Evolutionary conservation across 1,284 basidiomycete species (phyloP).

Genomic region (Ustilago xerochloae): DNA sequence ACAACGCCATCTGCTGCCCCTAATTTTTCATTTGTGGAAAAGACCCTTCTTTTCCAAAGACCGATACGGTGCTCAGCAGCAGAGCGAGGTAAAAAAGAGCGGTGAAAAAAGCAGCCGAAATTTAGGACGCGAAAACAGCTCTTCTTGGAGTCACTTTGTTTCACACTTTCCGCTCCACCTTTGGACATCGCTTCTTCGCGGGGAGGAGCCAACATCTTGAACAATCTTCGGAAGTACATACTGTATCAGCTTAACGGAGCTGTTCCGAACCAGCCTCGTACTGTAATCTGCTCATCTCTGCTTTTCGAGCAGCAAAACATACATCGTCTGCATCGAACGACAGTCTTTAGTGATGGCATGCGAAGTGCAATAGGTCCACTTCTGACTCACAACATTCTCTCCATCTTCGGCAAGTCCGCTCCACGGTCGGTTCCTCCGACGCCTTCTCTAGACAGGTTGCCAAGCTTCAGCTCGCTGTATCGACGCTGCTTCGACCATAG

Average conservation of each 20-base stretch:
- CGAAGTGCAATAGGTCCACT: not conserved
- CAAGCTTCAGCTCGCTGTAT: not conserved
- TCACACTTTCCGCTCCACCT: not conserved
- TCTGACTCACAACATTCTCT: not conserved
- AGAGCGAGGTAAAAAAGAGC: not conserved
- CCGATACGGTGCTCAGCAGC: not conserved
- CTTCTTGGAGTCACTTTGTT: slow-evolving; percentile 1
- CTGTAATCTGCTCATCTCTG: not conserved
- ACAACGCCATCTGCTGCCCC: slow-evolving; percentile 1
- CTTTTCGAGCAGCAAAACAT: not conserved
- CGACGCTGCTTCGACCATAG: not conserved
- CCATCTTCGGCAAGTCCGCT: slow-evolving; percentile 1
- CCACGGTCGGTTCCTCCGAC: slow-evolving; percentile 9
- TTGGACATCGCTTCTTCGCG: not conserved
- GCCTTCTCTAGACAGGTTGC: not conserved
- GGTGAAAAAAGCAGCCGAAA: not conserved
- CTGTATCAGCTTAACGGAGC: not conserved
- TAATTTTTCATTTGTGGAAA: not conserved
- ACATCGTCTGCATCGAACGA: too few relatives aligned
- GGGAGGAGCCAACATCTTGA: not conserved
- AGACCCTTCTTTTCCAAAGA: slow-evolving; percentile 21
- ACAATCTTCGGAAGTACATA: not conserved
- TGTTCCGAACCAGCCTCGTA: too few relatives aligned
- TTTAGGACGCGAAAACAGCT: not conserved
- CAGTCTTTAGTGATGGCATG: too few relatives aligned